Conservation (phyloP, 148 eudicot genomes). For the Hydrangea macrophylla region DNA sequence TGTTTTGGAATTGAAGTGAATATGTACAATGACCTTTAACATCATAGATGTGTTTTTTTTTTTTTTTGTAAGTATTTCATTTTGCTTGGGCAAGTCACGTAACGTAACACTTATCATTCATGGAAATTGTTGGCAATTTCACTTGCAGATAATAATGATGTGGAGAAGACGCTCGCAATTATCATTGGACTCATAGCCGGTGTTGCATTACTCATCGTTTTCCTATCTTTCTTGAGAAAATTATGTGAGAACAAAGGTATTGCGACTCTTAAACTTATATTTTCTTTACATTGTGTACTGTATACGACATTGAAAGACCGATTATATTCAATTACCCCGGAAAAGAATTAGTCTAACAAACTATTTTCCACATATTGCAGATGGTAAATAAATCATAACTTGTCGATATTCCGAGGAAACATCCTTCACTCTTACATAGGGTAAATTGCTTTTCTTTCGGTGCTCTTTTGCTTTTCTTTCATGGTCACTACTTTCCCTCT, state of each 20-base stretch:
- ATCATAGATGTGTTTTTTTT: too few relatives aligned
- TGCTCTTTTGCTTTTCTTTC: not conserved
- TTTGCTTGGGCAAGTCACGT: too few relatives aligned
- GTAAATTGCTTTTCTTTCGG: not conserved
- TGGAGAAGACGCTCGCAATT: constrained; percentile 18
- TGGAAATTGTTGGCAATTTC: too few relatives aligned
- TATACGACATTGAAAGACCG: too few relatives aligned
- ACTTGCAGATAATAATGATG: constrained; percentile 7
- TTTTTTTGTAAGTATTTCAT: too few relatives aligned
- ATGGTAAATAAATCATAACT: not conserved
- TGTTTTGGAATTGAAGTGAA: too few relatives aligned
- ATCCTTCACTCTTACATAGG: not conserved
- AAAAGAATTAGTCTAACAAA: too few relatives aligned
- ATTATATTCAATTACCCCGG: too few relatives aligned
- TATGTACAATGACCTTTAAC: too few relatives aligned
- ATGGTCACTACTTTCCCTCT: not conserved
- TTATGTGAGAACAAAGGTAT: constrained; percentile 12
- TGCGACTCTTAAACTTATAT: not conserved
- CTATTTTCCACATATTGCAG: not conserved
- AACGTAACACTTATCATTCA: too few relatives aligned
- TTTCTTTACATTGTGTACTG: not conserved
- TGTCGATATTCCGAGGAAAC: not conserved
- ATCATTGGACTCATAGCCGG: constrained; percentile 17
- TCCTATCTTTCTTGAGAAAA: constrained; percentile 14
- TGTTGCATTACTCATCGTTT: constrained; percentile 14